Evolutionary conservation across 2,329 filamentous ascomycete genomes (phyloP), one percentile per base, ranked within the genome.

Genomic region (Ophiostoma ips): DNA sequence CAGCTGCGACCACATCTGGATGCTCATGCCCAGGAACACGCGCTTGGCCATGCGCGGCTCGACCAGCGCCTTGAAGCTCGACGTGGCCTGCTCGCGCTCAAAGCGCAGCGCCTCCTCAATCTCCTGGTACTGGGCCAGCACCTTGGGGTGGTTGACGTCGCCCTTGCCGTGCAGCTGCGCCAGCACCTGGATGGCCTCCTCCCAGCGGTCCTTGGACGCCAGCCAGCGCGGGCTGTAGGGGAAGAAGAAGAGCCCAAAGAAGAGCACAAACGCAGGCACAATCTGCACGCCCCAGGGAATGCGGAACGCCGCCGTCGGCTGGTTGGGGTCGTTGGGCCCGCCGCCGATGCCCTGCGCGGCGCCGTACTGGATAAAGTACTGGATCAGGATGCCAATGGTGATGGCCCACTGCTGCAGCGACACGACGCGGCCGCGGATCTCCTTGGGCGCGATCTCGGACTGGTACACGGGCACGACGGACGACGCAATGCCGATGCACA

Each of bases 191-290:
- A 79, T 67, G 0, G 77, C 77, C 59, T 85, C 75, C 28, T 84
- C 79, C 71, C 81, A 83, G 1, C 77, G 72, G 54, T 81, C 81
- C 57, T 81, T 73, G 15, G 73, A 72, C 5, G 83, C 83, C 6
- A 87, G 68, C 82, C 83, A 87, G 49, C 83, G 73, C 0, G 84
- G 84, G 82, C 87, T 87, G 3, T 82, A 62, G 1, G 76, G 77
- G 56, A 82, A 73, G 63, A 79, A 79, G 59, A 77, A 71, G 18
- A 79, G 67, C 1, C 76, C 76, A 24, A 71, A 58, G 44, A 81
- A 67, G 1, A 80, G 66, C 13, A 77, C 58, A 12, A 54, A 7
- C 0, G 69, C 75, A 0, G 76, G 77, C 0, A 78, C 60, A 56
- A 74, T 73, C 62, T 81, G 78, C 5, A 81, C 59, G 28, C 70